phyloP scores from a whole-genome alignment of 441 rosid species.

The Corymbia calophylla region DNA sequence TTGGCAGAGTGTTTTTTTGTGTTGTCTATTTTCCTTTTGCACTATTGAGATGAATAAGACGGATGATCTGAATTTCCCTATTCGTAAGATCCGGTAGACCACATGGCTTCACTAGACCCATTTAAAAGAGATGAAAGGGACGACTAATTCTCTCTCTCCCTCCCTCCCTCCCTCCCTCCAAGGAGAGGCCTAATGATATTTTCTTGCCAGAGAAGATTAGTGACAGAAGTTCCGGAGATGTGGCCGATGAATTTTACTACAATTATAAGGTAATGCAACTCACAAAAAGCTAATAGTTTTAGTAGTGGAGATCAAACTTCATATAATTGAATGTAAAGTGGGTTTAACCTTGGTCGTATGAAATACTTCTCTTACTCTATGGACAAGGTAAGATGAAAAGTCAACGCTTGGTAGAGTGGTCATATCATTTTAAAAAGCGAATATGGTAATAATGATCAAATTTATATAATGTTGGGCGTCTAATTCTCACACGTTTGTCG shows the following conservation, averaged over 20 bases:
- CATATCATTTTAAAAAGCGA: not conserved
- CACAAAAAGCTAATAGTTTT: not conserved
- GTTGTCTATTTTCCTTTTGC: not conserved
- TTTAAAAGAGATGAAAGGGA: not conserved
- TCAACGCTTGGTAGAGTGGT: not conserved
- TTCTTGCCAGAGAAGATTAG: not conserved
- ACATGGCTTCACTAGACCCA: not conserved
- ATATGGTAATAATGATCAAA: not conserved
- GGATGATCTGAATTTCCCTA: not conserved
- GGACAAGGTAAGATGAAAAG: not conserved
- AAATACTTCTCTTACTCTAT: not conserved
- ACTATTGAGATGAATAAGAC: not conserved
- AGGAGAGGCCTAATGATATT: not conserved
- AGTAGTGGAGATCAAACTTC: not conserved
- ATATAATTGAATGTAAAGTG: not conserved
- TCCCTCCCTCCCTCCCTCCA: not conserved
- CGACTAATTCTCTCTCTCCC: not conserved
- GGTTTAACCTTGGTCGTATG: not conserved
- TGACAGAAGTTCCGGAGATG: not conserved
- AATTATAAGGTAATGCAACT: not conserved
- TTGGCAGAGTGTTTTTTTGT: not conserved
- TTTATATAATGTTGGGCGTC: not conserved
- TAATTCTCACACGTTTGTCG: not conserved
- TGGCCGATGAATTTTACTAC: not conserved
- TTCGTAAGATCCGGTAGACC: not conserved